Evolutionary conservation across 805 yeast species (phyloP), one percentile per base, ranked within the genome.

Genomic region (Ogataea dorogensis): DNA sequence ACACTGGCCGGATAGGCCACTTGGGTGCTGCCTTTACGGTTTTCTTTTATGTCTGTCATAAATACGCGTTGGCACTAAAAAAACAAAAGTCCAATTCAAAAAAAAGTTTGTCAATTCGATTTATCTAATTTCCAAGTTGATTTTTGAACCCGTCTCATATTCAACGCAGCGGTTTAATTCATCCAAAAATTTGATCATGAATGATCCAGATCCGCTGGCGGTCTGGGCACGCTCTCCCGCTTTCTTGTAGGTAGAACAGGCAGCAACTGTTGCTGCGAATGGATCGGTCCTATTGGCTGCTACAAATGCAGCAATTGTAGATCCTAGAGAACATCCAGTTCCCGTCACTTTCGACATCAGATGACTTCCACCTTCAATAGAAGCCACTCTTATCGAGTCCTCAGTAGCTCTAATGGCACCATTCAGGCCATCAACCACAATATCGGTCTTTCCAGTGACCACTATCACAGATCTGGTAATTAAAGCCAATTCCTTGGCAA

Each of bases 291-390:
- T 59, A 35, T 58, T 49, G 2, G 76, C 73, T 3, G 79, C 79
- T 2, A 77, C 55, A 40, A 65, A 70, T 1, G 84, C 65, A 0
- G 84, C 79, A 35, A 86, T 75, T 0, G 76, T 71, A 28, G 88
- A 77, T 1, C 95, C 95, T 24, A 87, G 60, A 0, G 91, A 75
- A 44, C 96, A 87, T 0, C 96, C 96, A 2, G 88, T 67, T 0
- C 94, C 95, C 0, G 95, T 86, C 5, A 86, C 73, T 8, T 63
- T 55, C 0, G 81, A 80, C 82, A 86, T 79, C 12, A 78, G 47
- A 14, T 60, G 59, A 46, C 75, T 70, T 1, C 93, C 87, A 5
- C 89, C 91, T 7, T 50, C 39, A 4, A 79, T 53, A 2, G 53
- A 47, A 3, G 51, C 53, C 3, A 58, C 56, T 17, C 58, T 53